Evolutionary conservation across 192 early-diverging fungal genomes (phyloP).

Genomic region (Jimgerdemannia lactiflua): DNA sequence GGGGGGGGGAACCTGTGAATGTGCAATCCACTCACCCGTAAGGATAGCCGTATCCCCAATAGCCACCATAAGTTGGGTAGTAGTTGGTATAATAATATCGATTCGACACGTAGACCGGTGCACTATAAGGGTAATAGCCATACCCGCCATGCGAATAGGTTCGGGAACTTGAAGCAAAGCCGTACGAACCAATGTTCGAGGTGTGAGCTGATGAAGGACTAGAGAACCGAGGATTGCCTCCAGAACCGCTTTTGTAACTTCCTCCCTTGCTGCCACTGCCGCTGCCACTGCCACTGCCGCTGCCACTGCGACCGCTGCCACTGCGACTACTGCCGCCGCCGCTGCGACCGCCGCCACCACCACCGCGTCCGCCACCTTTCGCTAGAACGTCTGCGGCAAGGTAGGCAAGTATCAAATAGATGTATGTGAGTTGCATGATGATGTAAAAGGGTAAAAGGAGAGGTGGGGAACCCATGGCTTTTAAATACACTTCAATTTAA

Average conservation of each 20-base stretch:
- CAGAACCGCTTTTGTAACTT: constrained; percentile 4
- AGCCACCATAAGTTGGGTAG: constrained; percentile 18
- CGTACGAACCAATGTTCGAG: constrained; percentile 7
- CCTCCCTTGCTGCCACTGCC: constrained; percentile 5
- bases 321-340: background rate
- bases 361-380: background rate
- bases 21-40: constrained; percentile 6
- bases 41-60: constrained; percentile 16
- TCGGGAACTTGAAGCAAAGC: constrained; percentile 11
- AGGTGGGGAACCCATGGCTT: no score
- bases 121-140: constrained; percentile 5
- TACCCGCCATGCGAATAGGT: constrained; percentile 24
- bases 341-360: no score
- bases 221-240: constrained; percentile 6
- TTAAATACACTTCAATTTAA: no score
- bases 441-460: no score
- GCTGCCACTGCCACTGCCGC: background rate
- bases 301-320: constrained; percentile 7
- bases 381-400: background rate
- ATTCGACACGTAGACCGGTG: constrained; percentile 4
- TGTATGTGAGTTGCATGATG: no score
- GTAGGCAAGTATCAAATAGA: no score
- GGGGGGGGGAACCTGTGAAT: no score
- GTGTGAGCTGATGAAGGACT: constrained; percentile 1
- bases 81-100: constrained; percentile 23